Conservation (phyloP, 78 protist genomes). For the Goniomonas avonlea region DNA sequence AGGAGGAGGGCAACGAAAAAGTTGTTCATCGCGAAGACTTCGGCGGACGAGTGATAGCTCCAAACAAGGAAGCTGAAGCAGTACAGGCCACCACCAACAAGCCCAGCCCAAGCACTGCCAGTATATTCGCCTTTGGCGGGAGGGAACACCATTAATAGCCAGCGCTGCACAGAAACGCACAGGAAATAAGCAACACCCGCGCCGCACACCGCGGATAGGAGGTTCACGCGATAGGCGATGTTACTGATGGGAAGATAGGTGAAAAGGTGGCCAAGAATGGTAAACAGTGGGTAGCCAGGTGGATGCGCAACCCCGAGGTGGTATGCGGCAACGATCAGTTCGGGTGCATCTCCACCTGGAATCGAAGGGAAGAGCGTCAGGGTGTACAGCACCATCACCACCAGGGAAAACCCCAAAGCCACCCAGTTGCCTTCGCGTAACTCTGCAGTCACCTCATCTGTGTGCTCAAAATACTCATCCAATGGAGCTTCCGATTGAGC, state of each 20-base stretch:
- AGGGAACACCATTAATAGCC: too few species aligned
- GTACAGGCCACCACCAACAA: background rate
- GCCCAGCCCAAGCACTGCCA: slow-evolving; percentile 10
- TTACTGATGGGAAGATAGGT: background rate
- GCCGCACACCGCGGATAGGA: too few species aligned
- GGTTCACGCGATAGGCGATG: too few species aligned
- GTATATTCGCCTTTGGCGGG: too few species aligned
- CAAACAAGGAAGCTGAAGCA: background rate
- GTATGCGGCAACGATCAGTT: slow-evolving; percentile 44
- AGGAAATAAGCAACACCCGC: too few species aligned
- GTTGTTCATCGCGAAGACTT: slow-evolving; percentile 72
- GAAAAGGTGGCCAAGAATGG: slow-evolving; percentile 1
- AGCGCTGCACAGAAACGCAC: too few species aligned
- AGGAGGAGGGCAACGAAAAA: slow-evolving; percentile 33
- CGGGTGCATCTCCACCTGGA: slow-evolving; percentile 66
- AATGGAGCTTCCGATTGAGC: too few species aligned
- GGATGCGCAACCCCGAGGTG: slow-evolving; percentile 66
- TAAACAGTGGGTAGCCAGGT: slow-evolving; percentile 52
- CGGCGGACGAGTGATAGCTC: too few species aligned
- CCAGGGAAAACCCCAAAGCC: background rate
- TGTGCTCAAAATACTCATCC: too few species aligned
- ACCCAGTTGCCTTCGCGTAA: background rate
- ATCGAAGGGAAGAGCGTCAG: slow-evolving; percentile 55
- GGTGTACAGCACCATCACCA: slow-evolving; percentile 26
- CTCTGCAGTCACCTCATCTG: too few species aligned